A percentile compares a stretch with the other conserved stretches of the same genome.
Conservation (phyloP, 768 basidiomycete genomes). For the Lentinus brumalis region DNA sequence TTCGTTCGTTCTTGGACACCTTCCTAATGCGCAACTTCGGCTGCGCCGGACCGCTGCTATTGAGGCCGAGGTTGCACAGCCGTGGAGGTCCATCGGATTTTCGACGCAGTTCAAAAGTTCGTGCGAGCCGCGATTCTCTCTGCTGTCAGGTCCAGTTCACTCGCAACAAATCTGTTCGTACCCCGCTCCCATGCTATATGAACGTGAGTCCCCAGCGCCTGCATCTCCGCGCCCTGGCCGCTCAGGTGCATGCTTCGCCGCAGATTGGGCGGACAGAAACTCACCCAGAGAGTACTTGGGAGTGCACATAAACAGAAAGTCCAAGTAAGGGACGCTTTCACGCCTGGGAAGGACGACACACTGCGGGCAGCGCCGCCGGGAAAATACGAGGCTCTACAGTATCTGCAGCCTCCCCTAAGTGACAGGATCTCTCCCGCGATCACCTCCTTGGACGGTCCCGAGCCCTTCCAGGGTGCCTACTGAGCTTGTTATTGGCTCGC, state of each 20-base stretch:
- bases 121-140: not conserved
- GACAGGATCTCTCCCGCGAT: constrained; percentile 9
- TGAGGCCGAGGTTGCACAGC: constrained; percentile 15
- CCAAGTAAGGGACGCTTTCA: not conserved
- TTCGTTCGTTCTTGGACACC: constrained; percentile 14
- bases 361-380: not conserved
- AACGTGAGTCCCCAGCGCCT: constrained; percentile 1
- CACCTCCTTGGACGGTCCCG: constrained; percentile 3
- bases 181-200: not conserved
- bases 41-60: constrained; percentile 1
- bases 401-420: not conserved
- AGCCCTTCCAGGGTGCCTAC: not conserved
- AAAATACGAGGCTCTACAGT: not conserved
- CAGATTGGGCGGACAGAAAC: not conserved
- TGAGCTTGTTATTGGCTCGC: not conserved
- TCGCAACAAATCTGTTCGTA: not conserved
- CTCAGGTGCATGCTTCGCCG: not conserved
- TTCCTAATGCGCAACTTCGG: constrained; percentile 9
- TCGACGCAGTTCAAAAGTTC: not conserved
- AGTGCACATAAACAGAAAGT: not conserved
- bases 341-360: not conserved
- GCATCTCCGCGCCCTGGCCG: not conserved
- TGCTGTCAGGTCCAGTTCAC: not conserved
- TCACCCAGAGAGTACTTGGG: not conserved
- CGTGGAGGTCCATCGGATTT: constrained; percentile 13